Evolutionary conservation across 306 rosid genomes (phyloP).

Genomic region (Cucumis sativus): DNA sequence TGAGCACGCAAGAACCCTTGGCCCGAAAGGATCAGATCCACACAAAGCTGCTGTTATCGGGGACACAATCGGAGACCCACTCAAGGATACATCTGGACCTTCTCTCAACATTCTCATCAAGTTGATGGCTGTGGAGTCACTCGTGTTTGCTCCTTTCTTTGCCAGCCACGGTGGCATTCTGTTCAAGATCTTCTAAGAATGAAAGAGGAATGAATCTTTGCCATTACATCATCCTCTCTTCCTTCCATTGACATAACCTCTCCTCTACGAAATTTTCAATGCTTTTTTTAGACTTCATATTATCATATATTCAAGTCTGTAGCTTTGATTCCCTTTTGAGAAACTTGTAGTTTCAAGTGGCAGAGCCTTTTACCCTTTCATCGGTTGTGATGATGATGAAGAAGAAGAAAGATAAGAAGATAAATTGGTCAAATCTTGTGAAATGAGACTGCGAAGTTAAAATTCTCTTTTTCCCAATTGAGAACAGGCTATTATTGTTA

Average conservation of each 20-base stretch:
- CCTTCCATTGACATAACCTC: not conserved
- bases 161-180: constrained; percentile 91
- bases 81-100: constrained; percentile 93
- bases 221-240: not conserved
- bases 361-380: not conserved
- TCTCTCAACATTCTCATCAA: constrained; percentile 97
- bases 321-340: constrained; percentile 2
- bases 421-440: not conserved
- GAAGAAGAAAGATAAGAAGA: not conserved
- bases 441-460: constrained; percentile 6
- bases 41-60: constrained; percentile 98
- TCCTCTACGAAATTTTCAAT: not conserved
- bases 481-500: not conserved
- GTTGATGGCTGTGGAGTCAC: constrained; percentile 94
- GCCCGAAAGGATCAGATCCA: constrained; percentile 84
- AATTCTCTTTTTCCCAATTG: constrained; percentile 10
- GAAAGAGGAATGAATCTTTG: not conserved
- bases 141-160: constrained; percentile 90
- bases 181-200: constrained; percentile 50
- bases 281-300: not conserved
- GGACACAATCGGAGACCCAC: constrained; percentile 95
- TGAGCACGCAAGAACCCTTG: constrained; percentile 85
- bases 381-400: not conserved
- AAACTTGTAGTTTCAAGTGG: constrained; percentile 5
- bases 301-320: not conserved